Conservation (phyloP, 306 rosid genomes). For the Lathyrus tuberosus region DNA sequence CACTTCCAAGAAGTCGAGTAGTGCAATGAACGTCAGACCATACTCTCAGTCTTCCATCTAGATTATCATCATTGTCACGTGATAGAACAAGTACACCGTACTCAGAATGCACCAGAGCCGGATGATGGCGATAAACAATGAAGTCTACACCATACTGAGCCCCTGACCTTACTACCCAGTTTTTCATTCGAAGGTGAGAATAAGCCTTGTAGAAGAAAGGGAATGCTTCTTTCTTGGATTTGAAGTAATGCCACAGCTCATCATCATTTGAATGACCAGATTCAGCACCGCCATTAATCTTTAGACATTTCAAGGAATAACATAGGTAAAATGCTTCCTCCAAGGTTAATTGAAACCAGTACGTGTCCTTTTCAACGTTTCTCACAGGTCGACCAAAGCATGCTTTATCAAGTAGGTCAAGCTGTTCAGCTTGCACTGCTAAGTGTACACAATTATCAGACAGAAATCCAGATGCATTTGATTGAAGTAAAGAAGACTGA, state of each 20-base stretch:
- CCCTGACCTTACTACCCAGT: slow-evolving; percentile 80
- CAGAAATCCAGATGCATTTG: slow-evolving; percentile 55
- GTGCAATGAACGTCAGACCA: slow-evolving; percentile 84
- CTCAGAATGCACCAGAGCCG: slow-evolving; percentile 74
- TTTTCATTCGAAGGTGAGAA: slow-evolving; percentile 66
- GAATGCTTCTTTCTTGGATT: slow-evolving; percentile 53
- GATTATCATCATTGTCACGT: slow-evolving; percentile 40
- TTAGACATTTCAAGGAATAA: slow-evolving; percentile 65
- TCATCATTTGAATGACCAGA: slow-evolving; percentile 39
- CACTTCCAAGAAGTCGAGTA: slow-evolving; percentile 66
- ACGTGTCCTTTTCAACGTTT: slow-evolving; percentile 54
- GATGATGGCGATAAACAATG: slow-evolving; percentile 74
- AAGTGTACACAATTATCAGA: slow-evolving; percentile 49
- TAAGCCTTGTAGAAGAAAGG: slow-evolving; percentile 67
- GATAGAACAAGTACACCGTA: slow-evolving; percentile 71
- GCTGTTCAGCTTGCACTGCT: slow-evolving; percentile 57
- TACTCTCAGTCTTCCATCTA: slow-evolving; percentile 57
- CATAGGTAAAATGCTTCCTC: slow-evolving; percentile 83
- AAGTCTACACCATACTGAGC: slow-evolving; percentile 74
- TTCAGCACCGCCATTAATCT: slow-evolving; percentile 42
- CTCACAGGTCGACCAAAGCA: slow-evolving; percentile 65
- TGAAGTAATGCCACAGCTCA: slow-evolving; percentile 63
- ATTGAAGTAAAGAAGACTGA: slow-evolving; percentile 57
- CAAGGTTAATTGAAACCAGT: slow-evolving; percentile 60
- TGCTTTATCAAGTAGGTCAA: slow-evolving; percentile 56